phyloP scores from a whole-genome alignment of 805 yeast genomes.

The Metschnikowia cubensis region DNA sequence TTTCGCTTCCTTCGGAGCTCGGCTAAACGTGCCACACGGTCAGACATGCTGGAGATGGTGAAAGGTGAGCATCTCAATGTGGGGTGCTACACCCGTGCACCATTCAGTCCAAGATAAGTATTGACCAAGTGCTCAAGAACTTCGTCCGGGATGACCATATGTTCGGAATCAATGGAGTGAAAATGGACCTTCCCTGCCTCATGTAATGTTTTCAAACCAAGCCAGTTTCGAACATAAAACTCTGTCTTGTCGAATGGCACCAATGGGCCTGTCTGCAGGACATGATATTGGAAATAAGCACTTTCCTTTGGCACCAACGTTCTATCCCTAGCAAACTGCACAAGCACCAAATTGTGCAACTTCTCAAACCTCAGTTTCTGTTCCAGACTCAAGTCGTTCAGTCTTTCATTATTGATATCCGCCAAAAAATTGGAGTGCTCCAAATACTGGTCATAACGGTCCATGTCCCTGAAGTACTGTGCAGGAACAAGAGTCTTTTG shows the following conservation, averaged over 20 bases:
- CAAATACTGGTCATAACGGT: conserved; percentile 50
- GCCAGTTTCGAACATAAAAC: conserved; percentile 48
- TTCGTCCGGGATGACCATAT: conserved; percentile 60
- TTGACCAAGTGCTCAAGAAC: conserved; percentile 28
- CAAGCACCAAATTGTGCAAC: conserved; percentile 54
- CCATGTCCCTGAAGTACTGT: conserved; percentile 68
- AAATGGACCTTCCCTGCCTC: conserved; percentile 45
- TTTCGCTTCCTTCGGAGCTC: conserved; percentile 14
- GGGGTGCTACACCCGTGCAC: conserved; percentile 9
- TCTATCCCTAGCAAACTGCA: conserved; percentile 58
- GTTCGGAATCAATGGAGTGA: conserved; percentile 50
- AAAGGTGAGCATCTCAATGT: background rate
- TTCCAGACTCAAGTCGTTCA: conserved; percentile 25
- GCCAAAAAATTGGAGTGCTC: conserved; percentile 57
- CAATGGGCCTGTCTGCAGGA: conserved; percentile 36
- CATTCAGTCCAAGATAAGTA: background rate
- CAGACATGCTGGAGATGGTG: conserved; percentile 8
- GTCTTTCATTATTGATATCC: conserved; percentile 59
- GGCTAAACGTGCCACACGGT: conserved; percentile 17
- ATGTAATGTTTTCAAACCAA: conserved; percentile 55
- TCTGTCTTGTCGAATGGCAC: conserved; percentile 47
- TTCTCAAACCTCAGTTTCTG: conserved; percentile 42
- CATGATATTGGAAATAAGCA: conserved; percentile 60
- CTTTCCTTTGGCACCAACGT: conserved; percentile 70
- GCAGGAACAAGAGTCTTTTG: conserved; percentile 65